Evolutionary conservation across 1,284 basidiomycete genomes (phyloP).

Genomic region (Rhodotorula sp.): DNA sequence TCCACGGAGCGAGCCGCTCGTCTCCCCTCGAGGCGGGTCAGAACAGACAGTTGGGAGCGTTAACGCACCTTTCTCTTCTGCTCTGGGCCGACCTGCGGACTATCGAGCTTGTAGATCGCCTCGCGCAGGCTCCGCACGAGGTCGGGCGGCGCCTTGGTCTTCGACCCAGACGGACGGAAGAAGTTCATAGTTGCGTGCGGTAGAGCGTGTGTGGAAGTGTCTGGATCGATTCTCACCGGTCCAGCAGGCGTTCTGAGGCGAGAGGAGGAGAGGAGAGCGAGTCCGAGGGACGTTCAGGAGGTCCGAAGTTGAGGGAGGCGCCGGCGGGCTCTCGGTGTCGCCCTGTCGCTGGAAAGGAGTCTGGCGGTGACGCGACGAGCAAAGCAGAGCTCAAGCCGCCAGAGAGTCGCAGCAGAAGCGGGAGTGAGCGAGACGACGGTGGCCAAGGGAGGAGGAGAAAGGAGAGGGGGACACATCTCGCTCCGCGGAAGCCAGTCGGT

Average conservation of each 20-base stretch:
- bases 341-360: too few species aligned
- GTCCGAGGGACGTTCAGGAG: too few species aligned
- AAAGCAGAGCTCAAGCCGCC: not conserved
- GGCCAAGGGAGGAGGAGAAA: not conserved
- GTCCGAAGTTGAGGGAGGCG: too few species aligned
- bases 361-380: too few species aligned
- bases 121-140: conserved; percentile 76
- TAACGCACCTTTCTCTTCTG: conserved; percentile 66
- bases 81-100: conserved; percentile 69
- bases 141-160: conserved; percentile 78
- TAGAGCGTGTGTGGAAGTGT: not conserved
- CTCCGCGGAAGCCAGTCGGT: not conserved
- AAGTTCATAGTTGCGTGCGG: conserved; percentile 69
- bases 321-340: too few species aligned
- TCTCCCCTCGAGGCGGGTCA: not conserved
- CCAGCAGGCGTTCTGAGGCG: not conserved
- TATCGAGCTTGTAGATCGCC: conserved; percentile 71
- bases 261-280: not conserved
- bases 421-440: not conserved
- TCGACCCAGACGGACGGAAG: conserved; percentile 64
- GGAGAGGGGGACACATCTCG: not conserved
- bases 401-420: not conserved
- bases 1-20: not conserved
- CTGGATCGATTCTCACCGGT: too few species aligned
- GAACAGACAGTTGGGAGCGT: not conserved